Evolutionary conservation across 345 rosid species (phyloP).

Genomic region (Punica granatum): DNA sequence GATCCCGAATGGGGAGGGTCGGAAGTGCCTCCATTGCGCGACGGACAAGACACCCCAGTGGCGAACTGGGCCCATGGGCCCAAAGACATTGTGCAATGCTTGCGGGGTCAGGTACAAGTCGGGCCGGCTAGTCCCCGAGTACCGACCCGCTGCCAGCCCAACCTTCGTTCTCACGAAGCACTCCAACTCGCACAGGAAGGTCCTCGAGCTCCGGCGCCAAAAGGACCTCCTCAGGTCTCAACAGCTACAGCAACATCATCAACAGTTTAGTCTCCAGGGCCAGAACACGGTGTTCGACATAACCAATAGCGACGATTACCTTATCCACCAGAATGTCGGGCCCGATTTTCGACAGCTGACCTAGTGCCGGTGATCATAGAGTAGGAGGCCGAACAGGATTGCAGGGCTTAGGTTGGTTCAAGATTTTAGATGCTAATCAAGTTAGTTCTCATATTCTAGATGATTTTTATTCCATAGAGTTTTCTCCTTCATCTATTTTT

Average conservation of each 20-base stretch:
- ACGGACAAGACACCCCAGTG: conserved; percentile 84
- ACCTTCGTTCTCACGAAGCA: conserved; percentile 61
- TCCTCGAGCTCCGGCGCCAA: conserved; percentile 53
- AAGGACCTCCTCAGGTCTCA: conserved; percentile 34
- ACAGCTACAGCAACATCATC: conserved; percentile 26
- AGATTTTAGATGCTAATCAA: conserved; percentile 8
- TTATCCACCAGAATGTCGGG: conserved; percentile 82
- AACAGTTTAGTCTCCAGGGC: conserved; percentile 35
- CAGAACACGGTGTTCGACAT: conserved; percentile 55
- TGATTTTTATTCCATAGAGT: neutral
- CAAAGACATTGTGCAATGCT: conserved; percentile 84
- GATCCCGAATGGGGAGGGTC: conserved; percentile 22
- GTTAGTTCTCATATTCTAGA: conserved; percentile 5
- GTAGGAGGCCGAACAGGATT: conserved; percentile 10
- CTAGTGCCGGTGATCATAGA: conserved; percentile 17
- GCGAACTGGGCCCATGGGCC: conserved; percentile 83
- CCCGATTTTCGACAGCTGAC: conserved; percentile 79
- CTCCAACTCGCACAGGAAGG: conserved; percentile 74
- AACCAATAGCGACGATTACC: conserved; percentile 69
- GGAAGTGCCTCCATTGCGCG: conserved; percentile 64
- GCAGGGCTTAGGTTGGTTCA: conserved; percentile 3
- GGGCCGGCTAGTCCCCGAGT: conserved; percentile 68
- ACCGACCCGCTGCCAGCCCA: conserved; percentile 77
- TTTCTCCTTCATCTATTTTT: neutral
- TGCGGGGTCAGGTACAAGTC: conserved; percentile 82